Evolutionary conservation across 2,329 filamentous ascomycete species (phyloP).

Genomic region (Cladosporium sp.): DNA sequence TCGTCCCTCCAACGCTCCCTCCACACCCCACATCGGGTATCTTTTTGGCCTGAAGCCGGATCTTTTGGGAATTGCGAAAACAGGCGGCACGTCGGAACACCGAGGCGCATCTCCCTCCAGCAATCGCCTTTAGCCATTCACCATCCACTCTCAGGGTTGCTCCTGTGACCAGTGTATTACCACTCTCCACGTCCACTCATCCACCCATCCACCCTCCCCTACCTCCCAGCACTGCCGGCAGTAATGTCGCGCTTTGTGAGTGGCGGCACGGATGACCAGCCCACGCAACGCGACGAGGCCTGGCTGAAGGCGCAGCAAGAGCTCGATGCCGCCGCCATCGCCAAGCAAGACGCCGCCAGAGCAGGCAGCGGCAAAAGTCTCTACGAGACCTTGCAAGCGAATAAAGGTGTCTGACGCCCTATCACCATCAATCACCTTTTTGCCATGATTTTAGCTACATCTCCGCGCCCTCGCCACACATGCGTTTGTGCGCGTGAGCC

Average conservation of each 20-base stretch:
- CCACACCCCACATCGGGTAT: slow-evolving; percentile 13
- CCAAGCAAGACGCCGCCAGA: slow-evolving; percentile 54
- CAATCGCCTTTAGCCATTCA: slow-evolving; percentile 5
- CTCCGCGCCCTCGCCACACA: neutral
- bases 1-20: neutral
- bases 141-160: neutral
- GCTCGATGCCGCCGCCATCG: slow-evolving; percentile 62
- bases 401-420: slow-evolving; percentile 64
- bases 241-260: slow-evolving; percentile 56
- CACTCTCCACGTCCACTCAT: slow-evolving; percentile 4
- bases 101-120: neutral
- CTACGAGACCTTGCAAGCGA: slow-evolving; percentile 76
- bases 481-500: neutral
- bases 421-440: slow-evolving; percentile 1
- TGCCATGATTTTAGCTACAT: neutral
- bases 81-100: slow-evolving; percentile 15
- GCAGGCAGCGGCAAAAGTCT: slow-evolving; percentile 62
- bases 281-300: slow-evolving; percentile 53
- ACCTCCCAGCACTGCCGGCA: slow-evolving; percentile 1
- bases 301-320: slow-evolving; percentile 68
- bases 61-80: neutral
- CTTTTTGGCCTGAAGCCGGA: slow-evolving; percentile 1
- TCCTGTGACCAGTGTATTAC: slow-evolving; percentile 5
- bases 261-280: slow-evolving; percentile 51
- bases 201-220: neutral